These are phyloP conservation scores for Leccinum arenicola DNA, from an alignment of 768 basidiomycete genomes.

Conservation along the genomic window DNA sequence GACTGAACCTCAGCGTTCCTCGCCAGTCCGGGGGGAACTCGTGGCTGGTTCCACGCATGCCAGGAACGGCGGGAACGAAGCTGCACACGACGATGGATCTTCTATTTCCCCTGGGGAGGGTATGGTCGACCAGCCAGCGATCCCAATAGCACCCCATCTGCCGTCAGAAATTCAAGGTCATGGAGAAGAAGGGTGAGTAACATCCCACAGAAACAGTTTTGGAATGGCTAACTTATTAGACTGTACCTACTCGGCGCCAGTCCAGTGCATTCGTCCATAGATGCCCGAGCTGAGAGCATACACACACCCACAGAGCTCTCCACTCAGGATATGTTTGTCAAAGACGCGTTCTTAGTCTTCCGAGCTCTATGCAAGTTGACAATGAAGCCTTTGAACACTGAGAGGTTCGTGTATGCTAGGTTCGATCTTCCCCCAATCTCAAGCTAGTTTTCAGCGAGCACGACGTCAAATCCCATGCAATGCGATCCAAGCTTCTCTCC, in stretches of 20 bases:
- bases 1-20: slow-evolving; percentile 12
- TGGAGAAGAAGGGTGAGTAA: slow-evolving; percentile 23
- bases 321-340: slow-evolving; percentile 87
- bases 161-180: slow-evolving; percentile 5
- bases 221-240: slow-evolving; percentile 6
- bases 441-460: slow-evolving; percentile 61
- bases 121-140: neutral
- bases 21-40: slow-evolving; percentile 3
- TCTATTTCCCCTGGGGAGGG: slow-evolving; percentile 3
- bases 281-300: slow-evolving; percentile 19
- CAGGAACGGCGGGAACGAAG: slow-evolving; percentile 1
- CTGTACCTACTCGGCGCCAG: slow-evolving; percentile 21
- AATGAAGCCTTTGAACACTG: slow-evolving; percentile 93
- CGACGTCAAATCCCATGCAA: slow-evolving; percentile 94
- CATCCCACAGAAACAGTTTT: neutral
- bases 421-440: slow-evolving; percentile 11
- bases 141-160: neutral
- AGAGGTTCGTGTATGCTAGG: slow-evolving; percentile 59
- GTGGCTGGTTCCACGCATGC: slow-evolving; percentile 1
- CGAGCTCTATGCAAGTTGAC: slow-evolving; percentile 95
- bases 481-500: slow-evolving; percentile 94
- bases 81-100: neutral
- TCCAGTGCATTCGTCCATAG: slow-evolving; percentile 19
- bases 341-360: slow-evolving; percentile 98
- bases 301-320: slow-evolving; percentile 48